Conservation (phyloP, 345 rosid genomes). For the Diplotaxis tenuifolia region DNA sequence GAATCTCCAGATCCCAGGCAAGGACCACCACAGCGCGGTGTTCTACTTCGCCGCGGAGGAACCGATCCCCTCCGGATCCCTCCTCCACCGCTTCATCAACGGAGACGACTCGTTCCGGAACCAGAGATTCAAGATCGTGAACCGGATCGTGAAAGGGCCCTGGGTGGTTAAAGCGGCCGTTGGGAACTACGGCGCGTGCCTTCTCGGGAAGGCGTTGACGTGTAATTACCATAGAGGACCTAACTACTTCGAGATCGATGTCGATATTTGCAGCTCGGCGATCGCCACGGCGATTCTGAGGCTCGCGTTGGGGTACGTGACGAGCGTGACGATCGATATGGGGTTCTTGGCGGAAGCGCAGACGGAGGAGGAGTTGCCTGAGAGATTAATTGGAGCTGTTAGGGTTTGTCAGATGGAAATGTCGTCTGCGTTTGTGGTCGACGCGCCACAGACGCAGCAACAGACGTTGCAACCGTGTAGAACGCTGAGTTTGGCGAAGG, state of each 20-base stretch:
- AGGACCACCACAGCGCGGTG: constrained; percentile 79
- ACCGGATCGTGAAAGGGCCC: constrained; percentile 87
- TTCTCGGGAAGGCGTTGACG: constrained; percentile 80
- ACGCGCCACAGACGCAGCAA: constrained; percentile 25
- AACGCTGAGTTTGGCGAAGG: constrained; percentile 50
- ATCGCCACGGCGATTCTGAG: constrained; percentile 73
- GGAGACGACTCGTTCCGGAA: constrained; percentile 74
- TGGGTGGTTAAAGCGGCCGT: constrained; percentile 83
- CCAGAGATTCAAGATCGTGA: constrained; percentile 87
- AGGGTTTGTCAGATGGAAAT: constrained; percentile 92
- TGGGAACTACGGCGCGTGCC: constrained; percentile 76
- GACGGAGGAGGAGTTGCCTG: constrained; percentile 79
- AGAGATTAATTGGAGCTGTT: constrained; percentile 73
- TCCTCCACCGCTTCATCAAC: constrained; percentile 69
- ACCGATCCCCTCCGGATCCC: constrained; percentile 58
- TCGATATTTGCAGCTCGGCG: constrained; percentile 71
- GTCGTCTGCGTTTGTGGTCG: constrained; percentile 66
- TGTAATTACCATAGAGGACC: constrained; percentile 73
- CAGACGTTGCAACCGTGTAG: constrained; percentile 19
- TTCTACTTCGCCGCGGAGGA: constrained; percentile 83
- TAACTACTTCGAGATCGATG: constrained; percentile 85
- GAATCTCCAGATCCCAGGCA: constrained; percentile 86
- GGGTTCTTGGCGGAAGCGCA: constrained; percentile 85
- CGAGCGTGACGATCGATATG: constrained; percentile 80
- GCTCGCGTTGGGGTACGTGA: constrained; percentile 73